Conservation (phyloP, 495 filamentous ascomycete species). For the Hypoxylon lenormandii region DNA sequence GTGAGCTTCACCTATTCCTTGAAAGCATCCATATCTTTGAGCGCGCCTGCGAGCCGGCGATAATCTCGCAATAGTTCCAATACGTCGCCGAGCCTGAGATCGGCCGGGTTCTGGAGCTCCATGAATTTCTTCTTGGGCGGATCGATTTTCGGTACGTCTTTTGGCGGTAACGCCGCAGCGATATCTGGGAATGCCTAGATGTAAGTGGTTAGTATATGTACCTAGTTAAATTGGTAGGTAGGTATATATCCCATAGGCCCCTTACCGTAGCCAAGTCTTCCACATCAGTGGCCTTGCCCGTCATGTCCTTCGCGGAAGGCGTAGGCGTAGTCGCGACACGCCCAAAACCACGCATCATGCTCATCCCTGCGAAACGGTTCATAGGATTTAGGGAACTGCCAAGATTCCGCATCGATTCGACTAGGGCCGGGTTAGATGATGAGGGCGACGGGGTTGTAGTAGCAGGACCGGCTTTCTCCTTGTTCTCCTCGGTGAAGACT, state of each 20-base stretch:
- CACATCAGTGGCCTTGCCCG: constrained; percentile 54
- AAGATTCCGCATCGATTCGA: constrained; percentile 86
- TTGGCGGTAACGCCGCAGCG: constrained; percentile 62
- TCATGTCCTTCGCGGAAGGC: constrained; percentile 46
- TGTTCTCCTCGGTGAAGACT: constrained; percentile 57
- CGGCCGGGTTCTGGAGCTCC: constrained; percentile 78
- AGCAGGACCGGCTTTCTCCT: constrained; percentile 50
- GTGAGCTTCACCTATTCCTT: constrained; percentile 50
- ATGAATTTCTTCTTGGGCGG: constrained; percentile 85
- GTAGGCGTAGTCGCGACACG: constrained; percentile 57
- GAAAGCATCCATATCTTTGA: constrained; percentile 71
- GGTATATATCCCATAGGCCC: constrained; percentile 2
- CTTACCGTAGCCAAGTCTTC: constrained; percentile 65
- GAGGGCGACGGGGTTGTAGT: constrained; percentile 51
- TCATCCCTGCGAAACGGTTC: constrained; percentile 76
- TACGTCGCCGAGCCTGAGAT: constrained; percentile 85
- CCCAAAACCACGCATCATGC: constrained; percentile 79
- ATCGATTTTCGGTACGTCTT: constrained; percentile 68
- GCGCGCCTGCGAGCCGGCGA: constrained; percentile 76
- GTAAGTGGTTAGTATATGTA: constrained; percentile 25
- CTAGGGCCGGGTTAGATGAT: constrained; percentile 67
- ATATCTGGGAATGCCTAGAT: constrained; percentile 70
- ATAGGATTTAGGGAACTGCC: constrained; percentile 87
- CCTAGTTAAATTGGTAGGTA: neutral
- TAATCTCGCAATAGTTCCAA: constrained; percentile 87